Conservation (phyloP, 176 grass and related monocot genomes). For the Lolium multiflorum region DNA sequence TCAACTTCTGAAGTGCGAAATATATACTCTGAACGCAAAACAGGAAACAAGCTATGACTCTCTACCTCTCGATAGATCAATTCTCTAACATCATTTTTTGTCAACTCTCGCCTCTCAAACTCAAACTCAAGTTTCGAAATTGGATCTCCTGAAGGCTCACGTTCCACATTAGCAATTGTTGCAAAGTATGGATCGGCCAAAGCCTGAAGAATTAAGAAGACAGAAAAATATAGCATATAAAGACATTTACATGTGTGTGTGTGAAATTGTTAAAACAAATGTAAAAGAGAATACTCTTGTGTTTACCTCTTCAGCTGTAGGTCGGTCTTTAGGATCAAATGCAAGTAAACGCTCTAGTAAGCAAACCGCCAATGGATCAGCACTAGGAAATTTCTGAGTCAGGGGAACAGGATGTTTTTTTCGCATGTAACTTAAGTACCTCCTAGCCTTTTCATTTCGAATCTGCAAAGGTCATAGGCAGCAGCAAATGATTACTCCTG, state of each 20-base stretch:
- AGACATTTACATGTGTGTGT: background rate
- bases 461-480: constrained; percentile 60
- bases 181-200: too few species aligned
- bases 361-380: constrained; percentile 79
- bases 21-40: constrained; percentile 15
- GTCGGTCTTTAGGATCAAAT: constrained; percentile 94
- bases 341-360: constrained; percentile 83
- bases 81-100: too few species aligned
- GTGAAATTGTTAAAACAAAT: constrained; percentile 24
- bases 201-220: background rate
- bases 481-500: background rate
- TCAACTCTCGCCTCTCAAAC: too few species aligned
- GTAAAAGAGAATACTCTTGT: background rate
- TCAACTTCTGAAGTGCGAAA: constrained; percentile 24
- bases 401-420: constrained; percentile 81
- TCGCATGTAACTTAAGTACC: constrained; percentile 86
- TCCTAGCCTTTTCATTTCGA: constrained; percentile 95
- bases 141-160: too few species aligned
- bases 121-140: too few species aligned
- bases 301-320: constrained; percentile 76
- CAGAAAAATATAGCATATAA: too few species aligned
- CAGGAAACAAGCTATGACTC: constrained; percentile 29
- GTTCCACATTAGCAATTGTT: too few species aligned
- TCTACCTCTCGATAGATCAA: constrained; percentile 65
- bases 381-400: constrained; percentile 71